Base-by-base conservation (phyloP, 306 rosid species). In the Glycine tomentella region DNA sequence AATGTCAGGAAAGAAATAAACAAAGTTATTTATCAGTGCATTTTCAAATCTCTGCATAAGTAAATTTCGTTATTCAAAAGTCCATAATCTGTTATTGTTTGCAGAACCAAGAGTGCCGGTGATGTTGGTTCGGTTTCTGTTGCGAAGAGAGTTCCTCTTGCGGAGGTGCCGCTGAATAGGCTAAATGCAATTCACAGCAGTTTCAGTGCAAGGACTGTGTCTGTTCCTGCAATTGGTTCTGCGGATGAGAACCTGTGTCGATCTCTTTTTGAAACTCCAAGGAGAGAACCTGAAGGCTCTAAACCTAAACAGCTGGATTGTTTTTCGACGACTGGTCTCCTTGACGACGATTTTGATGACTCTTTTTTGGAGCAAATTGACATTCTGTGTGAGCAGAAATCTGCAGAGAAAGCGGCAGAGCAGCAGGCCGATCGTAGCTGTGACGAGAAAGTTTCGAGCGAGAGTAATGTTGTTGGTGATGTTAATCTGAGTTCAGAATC, bases 291-390 rank as follows among this genome's bases (percentile, higher is more conserved):
- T 4, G 84, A 56, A 9, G 71, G 66, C 82, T 76, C 74, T 68
- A 72, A 69, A 45, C 16, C 53, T 1, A 71, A 64, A 72, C 33
- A 74, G 42, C 40, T 75, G 62, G 86, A 75, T 78, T 88, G 84
- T 40, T 85, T 89, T 74, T 78, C 75, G 0, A 63, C 46, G 12
- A 38, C 82, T n/a, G 80, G 89, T 3, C 46, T 84, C 75, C 65
- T 89, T 0, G 92, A 86, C 45, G 95, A 84, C 72, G 94, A 90
- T 68, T 88, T 95, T 42, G 95, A 95, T 78, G 95, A 90, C 58
- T 83, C 91, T 6, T 10, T 87, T 81, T 86, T 93, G 46, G 92
- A 88, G 63, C 88, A 89, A 74, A 95, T 95, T 63, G 97, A 93
- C 72, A 79, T 85, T 45, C 68, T 95, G 73, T 87, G 90, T 45